Percentiles rank a stretch among this genome's conserved stretches.
These are phyloP conservation scores for Oryza glaberrima DNA, from an alignment of 176 grass and related monocot species.

Conservation along the genomic window DNA sequence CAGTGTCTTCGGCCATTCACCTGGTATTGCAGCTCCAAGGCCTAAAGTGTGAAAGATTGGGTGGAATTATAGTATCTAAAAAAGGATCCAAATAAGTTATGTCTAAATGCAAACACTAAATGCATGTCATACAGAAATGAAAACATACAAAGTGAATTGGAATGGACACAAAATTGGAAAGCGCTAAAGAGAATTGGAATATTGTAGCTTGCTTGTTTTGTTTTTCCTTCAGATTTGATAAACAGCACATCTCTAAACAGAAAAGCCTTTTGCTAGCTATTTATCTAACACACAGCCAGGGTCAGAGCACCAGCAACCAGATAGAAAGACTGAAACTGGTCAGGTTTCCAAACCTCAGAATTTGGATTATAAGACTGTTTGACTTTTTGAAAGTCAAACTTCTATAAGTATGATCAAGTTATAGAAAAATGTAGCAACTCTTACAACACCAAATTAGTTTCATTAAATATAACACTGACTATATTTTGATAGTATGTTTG, in stretches of 20 bases:
- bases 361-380: not conserved
- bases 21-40: conserved; percentile 63
- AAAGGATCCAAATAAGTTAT: not conserved
- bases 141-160: conserved; percentile 5
- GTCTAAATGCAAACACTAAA: not conserved
- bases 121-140: not conserved
- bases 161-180: not conserved
- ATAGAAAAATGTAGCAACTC: too few species aligned
- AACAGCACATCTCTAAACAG: conserved; percentile 18
- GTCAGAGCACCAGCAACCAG: not conserved
- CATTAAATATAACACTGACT: too few species aligned
- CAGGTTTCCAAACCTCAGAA: not conserved
- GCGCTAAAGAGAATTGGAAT: not conserved
- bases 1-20: conserved; percentile 62
- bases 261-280: not conserved
- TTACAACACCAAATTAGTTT: too few species aligned
- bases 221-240: conserved; percentile 22
- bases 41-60: conserved; percentile 30
- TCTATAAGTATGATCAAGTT: too few species aligned
- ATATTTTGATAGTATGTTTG: too few species aligned
- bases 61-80: conserved; percentile 18
- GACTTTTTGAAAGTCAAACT: too few species aligned
- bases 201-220: not conserved
- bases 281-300: not conserved
- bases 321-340: conserved; percentile 1